phyloP scores from a whole-genome alignment of 2,329 filamentous ascomycete species.

The Trichoderma guizhouense region DNA sequence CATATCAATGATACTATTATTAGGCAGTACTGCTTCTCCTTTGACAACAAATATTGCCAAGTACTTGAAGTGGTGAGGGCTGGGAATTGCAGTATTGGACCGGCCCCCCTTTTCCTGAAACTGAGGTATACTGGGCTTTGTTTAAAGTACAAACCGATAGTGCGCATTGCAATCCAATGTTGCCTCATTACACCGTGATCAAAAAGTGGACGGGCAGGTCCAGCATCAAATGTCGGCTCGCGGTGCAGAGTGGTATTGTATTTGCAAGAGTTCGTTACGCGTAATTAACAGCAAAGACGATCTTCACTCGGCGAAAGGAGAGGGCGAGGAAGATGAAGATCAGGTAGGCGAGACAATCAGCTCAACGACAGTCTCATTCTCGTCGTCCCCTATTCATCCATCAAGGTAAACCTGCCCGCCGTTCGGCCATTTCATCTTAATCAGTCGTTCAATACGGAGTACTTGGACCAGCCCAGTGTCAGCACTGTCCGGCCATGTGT shows the following conservation, averaged over 20 bases:
- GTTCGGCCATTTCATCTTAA: slow-evolving; percentile 10
- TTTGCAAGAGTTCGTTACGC: neutral
- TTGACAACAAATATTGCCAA: neutral
- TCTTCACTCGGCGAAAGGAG: slow-evolving; percentile 5
- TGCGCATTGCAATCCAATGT: slow-evolving; percentile 1
- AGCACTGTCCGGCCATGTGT: neutral
- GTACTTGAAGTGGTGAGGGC: neutral
- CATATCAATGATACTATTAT: neutral
- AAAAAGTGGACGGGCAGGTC: neutral
- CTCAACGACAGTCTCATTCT: neutral
- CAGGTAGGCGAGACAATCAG: neutral
- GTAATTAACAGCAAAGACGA: slow-evolving; percentile 7
- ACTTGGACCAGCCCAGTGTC: neutral
- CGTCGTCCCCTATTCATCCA: neutral
- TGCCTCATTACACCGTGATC: neutral
- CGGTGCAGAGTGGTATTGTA: slow-evolving; percentile 1
- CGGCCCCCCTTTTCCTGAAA: slow-evolving; percentile 13
- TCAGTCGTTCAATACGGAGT: slow-evolving; percentile 4
- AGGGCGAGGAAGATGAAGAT: neutral
- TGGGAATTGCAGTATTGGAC: neutral
- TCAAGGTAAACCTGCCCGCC: neutral
- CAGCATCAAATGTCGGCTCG: neutral
- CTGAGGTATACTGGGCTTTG: slow-evolving; percentile 2
- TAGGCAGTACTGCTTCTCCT: neutral
- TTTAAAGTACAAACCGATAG: neutral